Evolutionary conservation across 2,329 filamentous ascomycete genomes (phyloP).

Genomic region (Rhytidhysteron rufulum): DNA sequence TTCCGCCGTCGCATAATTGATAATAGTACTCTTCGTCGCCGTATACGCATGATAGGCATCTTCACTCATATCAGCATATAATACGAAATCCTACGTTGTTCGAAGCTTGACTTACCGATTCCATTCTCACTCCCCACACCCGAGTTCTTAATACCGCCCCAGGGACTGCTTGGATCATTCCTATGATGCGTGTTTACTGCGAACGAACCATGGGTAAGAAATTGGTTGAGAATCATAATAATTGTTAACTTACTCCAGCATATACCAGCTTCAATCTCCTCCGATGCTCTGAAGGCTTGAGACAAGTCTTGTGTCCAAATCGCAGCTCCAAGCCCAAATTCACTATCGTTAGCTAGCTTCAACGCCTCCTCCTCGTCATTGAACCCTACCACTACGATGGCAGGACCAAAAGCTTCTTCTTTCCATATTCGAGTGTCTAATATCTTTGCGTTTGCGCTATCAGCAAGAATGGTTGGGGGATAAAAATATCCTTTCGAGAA

Average conservation of each 20-base stretch:
- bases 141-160: conserved; percentile 61
- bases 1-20: conserved; percentile 62
- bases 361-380: conserved; percentile 47
- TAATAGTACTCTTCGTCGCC: conserved; percentile 60
- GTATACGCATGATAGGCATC: conserved; percentile 44
- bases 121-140: conserved; percentile 73
- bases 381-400: conserved; percentile 48
- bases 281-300: conserved; percentile 46
- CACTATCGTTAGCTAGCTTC: conserved; percentile 46
- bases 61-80: conserved; percentile 28
- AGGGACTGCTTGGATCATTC: conserved; percentile 68
- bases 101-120: conserved; percentile 56
- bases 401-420: conserved; percentile 52
- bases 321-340: conserved; percentile 49
- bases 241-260: conserved; percentile 27
- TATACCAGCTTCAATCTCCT: conserved; percentile 47
- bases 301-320: conserved; percentile 50
- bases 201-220: background rate
- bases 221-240: background rate
- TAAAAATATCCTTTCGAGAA: conserved; percentile 52
- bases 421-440: conserved; percentile 35
- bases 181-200: conserved; percentile 57
- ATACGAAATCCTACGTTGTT: conserved; percentile 50
- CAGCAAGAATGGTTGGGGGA: conserved; percentile 42
- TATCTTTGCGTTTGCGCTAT: conserved; percentile 25